These are phyloP conservation scores for Candida adriatica DNA, from an alignment of 805 yeast genomes.

Conservation along the genomic window DNA sequence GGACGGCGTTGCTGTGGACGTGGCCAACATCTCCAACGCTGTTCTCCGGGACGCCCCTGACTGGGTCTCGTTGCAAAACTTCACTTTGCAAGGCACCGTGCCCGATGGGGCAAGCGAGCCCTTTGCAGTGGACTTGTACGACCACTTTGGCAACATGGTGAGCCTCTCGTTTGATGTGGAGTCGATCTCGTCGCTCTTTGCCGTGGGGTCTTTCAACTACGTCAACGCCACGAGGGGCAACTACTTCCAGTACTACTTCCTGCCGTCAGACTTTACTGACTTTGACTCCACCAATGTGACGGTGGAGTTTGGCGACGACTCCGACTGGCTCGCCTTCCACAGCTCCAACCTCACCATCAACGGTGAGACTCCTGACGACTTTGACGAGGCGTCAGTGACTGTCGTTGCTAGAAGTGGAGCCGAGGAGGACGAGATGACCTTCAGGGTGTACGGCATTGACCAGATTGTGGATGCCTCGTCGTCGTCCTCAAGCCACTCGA, in stretches of 20 bases:
- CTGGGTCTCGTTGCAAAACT: slow-evolving; percentile 45
- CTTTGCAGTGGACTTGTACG: slow-evolving; percentile 54
- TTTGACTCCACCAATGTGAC: slow-evolving; percentile 40
- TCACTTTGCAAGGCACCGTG: slow-evolving; percentile 46
- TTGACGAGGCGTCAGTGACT: slow-evolving; percentile 33
- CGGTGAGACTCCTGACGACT: slow-evolving; percentile 58
- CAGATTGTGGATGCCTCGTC: slow-evolving; percentile 17
- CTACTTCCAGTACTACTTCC: slow-evolving; percentile 50
- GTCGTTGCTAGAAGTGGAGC: slow-evolving; percentile 35
- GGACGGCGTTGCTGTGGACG: slow-evolving; percentile 47
- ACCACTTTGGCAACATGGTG: slow-evolving; percentile 54
- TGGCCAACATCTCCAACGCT: slow-evolving; percentile 49
- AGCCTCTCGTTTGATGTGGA: slow-evolving; percentile 51
- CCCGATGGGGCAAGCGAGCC: slow-evolving; percentile 32
- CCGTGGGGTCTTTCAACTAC: slow-evolving; percentile 42
- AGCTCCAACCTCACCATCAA: slow-evolving; percentile 52
- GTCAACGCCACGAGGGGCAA: slow-evolving; percentile 64
- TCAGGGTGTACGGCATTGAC: slow-evolving; percentile 49
- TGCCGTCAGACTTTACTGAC: slow-evolving; percentile 52
- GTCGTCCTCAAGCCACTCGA: slow-evolving; percentile 23
- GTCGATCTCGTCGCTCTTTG: slow-evolving; percentile 47
- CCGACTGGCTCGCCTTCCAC: slow-evolving; percentile 64
- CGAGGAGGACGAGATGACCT: slow-evolving; percentile 32
- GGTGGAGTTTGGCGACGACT: slow-evolving; percentile 33
- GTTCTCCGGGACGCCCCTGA: slow-evolving; percentile 46